Conservation (phyloP, 139 green algal species). For the Gonium pectorale region DNA sequence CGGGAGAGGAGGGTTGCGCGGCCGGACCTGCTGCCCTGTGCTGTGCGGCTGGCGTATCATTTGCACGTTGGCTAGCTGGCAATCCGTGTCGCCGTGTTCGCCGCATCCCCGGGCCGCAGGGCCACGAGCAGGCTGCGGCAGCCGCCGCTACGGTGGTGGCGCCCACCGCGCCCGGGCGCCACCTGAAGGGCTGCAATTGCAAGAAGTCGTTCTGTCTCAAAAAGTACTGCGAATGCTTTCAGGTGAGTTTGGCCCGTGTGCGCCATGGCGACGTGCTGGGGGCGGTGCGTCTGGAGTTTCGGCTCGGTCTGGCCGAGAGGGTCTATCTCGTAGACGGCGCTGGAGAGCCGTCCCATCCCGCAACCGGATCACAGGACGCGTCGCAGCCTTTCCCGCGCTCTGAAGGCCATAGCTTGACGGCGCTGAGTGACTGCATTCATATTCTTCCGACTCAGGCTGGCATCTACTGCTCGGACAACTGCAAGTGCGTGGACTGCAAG, state of each 20-base stretch:
- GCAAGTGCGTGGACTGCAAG: conserved; percentile 92
- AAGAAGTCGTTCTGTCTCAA: conserved; percentile 94
- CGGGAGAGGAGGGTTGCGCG: not conserved
- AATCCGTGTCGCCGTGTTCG: too few relatives aligned
- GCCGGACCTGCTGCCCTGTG: too few relatives aligned
- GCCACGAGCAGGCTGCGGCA: not conserved
- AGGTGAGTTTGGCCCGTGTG: too few relatives aligned
- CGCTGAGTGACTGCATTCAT: conserved; percentile 16
- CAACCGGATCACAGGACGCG: too few relatives aligned
- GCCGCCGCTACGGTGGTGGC: not conserved
- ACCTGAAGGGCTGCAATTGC: conserved; percentile 94
- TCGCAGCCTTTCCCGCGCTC: too few relatives aligned
- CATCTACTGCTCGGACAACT: conserved; percentile 88
- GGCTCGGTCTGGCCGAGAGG: not conserved
- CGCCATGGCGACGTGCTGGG: conserved; percentile 76
- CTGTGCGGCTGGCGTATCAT: too few relatives aligned
- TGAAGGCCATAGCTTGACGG: too few relatives aligned
- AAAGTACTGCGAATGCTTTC: conserved; percentile 99
- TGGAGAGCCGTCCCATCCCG: too few relatives aligned
- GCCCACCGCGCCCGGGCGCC: conserved; percentile 54
- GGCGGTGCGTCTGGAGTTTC: conserved; percentile 75
- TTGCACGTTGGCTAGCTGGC: too few relatives aligned
- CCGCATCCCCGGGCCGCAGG: not conserved
- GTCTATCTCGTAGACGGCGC: too few relatives aligned
- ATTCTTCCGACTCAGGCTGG: conserved; percentile 36